Evolutionary conservation across 2,329 filamentous ascomycete genomes (phyloP), one percentile per base, ranked within the genome.

Genomic region (Colletotrichum camelliae): DNA sequence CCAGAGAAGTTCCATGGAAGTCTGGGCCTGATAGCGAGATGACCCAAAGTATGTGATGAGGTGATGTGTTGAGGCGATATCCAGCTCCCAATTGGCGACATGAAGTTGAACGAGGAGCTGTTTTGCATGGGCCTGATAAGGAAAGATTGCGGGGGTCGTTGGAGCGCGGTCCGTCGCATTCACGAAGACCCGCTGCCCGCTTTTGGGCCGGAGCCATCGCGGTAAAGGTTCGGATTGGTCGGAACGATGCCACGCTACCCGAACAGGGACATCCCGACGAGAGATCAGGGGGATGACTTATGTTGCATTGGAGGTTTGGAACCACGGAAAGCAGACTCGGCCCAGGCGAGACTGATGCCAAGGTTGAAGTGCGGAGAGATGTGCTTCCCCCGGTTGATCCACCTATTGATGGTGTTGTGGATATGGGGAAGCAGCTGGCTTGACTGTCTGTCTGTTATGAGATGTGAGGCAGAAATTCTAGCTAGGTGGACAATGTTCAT

Each of bases 81-180:
- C 37, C 31, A 27, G 7, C 35, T 27, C 21, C 48, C 18, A 66
- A 39, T 52, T 43, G 33, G 52, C 33, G 29, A 39, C 58, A 9
- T 13, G 70, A 68, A 61, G 55, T 62, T 61, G 39, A 61, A 27
- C 39, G 55, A 55, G 16, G 67, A 15, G 15, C 21, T 57, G 71
- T 64, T 57, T 62, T 33, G 58, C 55, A 35, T 69, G 70, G 37
- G 16, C 70, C 70, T 69, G 71, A 74, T 70, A 64, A 74, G 66
- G 57, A 64, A 74, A 74, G 43, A 70, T 57, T 74, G 64, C 65
- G 64, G 70, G 70, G 70, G 70, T 35, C 33, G 37, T 70, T 58
- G 43, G 71, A 74, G 71, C 71, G 71, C 67, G 71, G 71, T 74
- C 71, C 57, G 71, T 58, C 66, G 71, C 39, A 31, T 61, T 61